Evolutionary conservation across 1,284 basidiomycete species (phyloP), one percentile per base, ranked within the genome.

Genomic region (Cutaneotrichosporon sp.): DNA sequence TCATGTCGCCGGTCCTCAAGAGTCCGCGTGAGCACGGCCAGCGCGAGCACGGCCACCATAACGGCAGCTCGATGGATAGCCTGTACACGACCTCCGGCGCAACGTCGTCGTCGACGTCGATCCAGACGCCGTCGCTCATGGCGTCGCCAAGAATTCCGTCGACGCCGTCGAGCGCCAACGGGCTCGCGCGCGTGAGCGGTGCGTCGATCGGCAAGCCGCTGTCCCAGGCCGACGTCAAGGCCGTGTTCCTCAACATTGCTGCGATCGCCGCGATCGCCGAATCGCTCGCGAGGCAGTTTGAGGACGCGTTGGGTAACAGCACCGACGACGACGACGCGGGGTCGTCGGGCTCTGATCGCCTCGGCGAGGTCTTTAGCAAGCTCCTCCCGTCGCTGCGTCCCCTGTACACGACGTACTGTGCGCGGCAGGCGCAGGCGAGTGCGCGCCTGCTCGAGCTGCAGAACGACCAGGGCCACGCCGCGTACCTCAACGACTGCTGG

Each of bases 401-500:
- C 4, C 81, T 86, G 15, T 96, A 92, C 74, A 86, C 83, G 66
- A 78, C 81, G 21, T 96, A 96, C 76, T 96, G 94, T 72, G 87
- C 88, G 4, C 83, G 85, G 38, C 91, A 96, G 68, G 81, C 87
- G 1, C 80, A 80, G 4, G 89, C 91, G 3, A 79, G 88, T 50
- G 77, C 81, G 18, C 87, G 88, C 56, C 80, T 90, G 20, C 77
- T 66, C 8, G 70, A 75, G 54, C 58, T 77, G 8, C 66, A 68
- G 55, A 49, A 57, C 14, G 70, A 75, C 46, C 58, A 63, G 2
- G 55, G 52, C 2, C 59, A 80, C 51, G 68, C 78, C n/a, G 75
- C 80, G 1, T 88, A 89, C 72, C 79, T 91, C 33, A 71, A 80
- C 14, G 83, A 84, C 21, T 87, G 86, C 22, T 84, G 84, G 68